Evolutionary conservation across 495 filamentous ascomycete species (phyloP), one percentile per base, ranked within the genome.

Genomic region (Glonium stellatum): DNA sequence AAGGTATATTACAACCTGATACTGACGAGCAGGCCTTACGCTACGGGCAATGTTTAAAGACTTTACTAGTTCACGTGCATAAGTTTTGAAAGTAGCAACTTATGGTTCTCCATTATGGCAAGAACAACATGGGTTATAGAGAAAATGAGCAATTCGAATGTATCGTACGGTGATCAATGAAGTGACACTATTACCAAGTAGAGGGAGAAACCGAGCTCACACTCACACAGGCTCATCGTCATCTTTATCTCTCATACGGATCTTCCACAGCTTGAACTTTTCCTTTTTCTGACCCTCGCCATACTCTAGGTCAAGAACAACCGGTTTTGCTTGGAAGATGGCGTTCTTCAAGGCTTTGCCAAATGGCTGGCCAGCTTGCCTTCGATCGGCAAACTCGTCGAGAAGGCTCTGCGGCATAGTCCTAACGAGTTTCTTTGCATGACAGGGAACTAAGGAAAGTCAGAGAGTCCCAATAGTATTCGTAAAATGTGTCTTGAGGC

Each of bases 161-260:
- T n/a, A n/a, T n/a, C n/a, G n/a, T 31, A 6, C 3, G 27, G 27
- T 31, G 27, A 31, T 31, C 27, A 6, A 3, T 31, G 2, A 31
- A 31, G 27, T 2, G 2, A 31, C 27, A 31, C n/a, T n/a, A n/a
- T n/a, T n/a, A 6, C 27, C 6, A 3, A 6, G 2, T 31, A 31
- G 27, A 31, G 27, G 6, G 6, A 6, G 27, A 31, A 42, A 59
- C 36, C 1, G 18, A 13, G 11, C 11, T 35, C 46, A n/a, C 18
- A 57, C 59, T 42, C 48, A 61, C 59, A 61, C 53, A 39, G 59
- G 52, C 21, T 61, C 52, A 53, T 61, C 51, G 21, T 61, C 59
- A 12, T 57, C 39, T 21, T 44, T 56, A 4, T 54, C 52, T 50
- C 59, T 55, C 59, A 61, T 61, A 37, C 31, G 51, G 8, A 61